phyloP scores from a whole-genome alignment of 1,284 basidiomycete genomes.

The Ganoderma lucidum region DNA sequence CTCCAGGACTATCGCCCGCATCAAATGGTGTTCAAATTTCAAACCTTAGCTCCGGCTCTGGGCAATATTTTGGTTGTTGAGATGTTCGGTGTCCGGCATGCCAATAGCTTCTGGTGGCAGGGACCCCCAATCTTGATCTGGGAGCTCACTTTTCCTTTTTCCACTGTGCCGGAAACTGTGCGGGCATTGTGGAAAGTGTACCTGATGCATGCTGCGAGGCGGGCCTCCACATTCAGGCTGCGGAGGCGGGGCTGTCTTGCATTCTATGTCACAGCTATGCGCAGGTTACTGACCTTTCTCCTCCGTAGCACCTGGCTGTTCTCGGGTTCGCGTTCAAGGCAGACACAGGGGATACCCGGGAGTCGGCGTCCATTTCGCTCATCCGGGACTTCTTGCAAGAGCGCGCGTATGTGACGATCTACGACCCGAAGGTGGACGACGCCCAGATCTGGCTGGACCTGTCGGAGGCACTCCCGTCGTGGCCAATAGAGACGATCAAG shows the following conservation, averaged over 20 bases:
- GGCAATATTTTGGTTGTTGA: no score
- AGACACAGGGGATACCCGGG: slow-evolving; percentile 97
- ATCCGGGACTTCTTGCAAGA: slow-evolving; percentile 95
- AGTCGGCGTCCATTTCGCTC: slow-evolving; percentile 96
- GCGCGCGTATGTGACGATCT: slow-evolving; percentile 86
- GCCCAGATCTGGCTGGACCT: slow-evolving; percentile 83
- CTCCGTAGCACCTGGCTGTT: slow-evolving; percentile 86
- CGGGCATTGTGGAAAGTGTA: neutral
- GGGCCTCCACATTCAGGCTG: neutral
- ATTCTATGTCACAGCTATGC: neutral
- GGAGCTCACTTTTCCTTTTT: neutral
- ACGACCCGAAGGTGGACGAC: slow-evolving; percentile 88
- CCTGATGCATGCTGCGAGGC: neutral
- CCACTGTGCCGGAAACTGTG: neutral
- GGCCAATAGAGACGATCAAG: slow-evolving; percentile 77
- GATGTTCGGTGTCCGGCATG: no score
- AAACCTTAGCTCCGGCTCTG: no score
- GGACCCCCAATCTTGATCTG: no score
- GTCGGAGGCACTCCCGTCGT: slow-evolving; percentile 66
- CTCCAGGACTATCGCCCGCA: no score
- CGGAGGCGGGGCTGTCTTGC: neutral
- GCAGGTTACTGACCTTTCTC: slow-evolving; percentile 29
- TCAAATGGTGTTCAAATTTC: no score
- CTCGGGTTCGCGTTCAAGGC: slow-evolving; percentile 98
- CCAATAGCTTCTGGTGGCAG: no score